Evolutionary conservation across 805 yeast genomes (phyloP).

Genomic region (Sporopachydermia quercuum): DNA sequence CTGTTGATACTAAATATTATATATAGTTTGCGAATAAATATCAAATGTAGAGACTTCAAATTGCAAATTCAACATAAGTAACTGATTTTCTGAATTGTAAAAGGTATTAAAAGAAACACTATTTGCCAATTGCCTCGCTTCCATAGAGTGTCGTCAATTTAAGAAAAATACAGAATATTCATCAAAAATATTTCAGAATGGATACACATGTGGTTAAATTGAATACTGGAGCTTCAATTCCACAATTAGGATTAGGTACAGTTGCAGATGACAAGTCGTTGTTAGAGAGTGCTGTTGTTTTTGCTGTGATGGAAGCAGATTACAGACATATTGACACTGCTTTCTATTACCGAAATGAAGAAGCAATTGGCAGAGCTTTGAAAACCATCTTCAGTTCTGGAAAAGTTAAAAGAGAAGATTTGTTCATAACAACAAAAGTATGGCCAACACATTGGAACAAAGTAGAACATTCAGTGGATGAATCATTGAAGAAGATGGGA

Average conservation of each 20-base stretch:
- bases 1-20: no score
- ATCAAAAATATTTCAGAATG: neutral
- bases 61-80: no score
- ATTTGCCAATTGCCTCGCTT: neutral
- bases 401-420: constrained; percentile 45
- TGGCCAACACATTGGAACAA: constrained; percentile 39
- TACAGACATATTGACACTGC: constrained; percentile 75
- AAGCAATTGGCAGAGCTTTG: constrained; percentile 20
- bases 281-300: constrained; percentile 33
- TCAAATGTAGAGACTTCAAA: no score
- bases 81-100: no score
- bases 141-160: no score
- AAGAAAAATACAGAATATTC: no score
- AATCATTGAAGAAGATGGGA: constrained; percentile 34
- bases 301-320: constrained; percentile 46
- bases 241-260: constrained; percentile 62
- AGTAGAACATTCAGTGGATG: constrained; percentile 18
- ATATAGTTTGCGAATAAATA: no score
- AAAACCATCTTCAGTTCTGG: constrained; percentile 32
- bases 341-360: constrained; percentile 49
- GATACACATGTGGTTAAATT: constrained; percentile 20
- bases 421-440: constrained; percentile 61
- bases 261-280: constrained; percentile 40
- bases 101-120: constrained; percentile 11
- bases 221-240: constrained; percentile 51